A percentile compares a stretch with the other conserved stretches of the same genome.
These are phyloP conservation scores for Argentina anserina DNA, from an alignment of 306 rosid species.

Conservation along the genomic window DNA sequence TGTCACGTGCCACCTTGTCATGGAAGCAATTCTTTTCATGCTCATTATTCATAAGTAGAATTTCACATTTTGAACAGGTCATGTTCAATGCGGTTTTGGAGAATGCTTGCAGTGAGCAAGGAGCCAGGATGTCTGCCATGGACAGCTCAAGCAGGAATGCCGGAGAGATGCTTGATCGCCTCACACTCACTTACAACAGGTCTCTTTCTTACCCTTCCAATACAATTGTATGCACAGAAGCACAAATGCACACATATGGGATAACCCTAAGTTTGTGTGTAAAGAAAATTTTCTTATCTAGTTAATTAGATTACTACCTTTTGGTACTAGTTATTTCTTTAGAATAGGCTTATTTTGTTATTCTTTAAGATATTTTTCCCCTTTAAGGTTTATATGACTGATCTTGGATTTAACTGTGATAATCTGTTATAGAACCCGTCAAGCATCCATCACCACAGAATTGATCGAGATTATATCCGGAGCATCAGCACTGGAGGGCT, in stretches of 20 bases:
- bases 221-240: not conserved
- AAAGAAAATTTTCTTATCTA: not conserved
- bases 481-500: conserved; percentile 84
- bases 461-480: conserved; percentile 98
- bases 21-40: not conserved
- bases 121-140: conserved; percentile 99
- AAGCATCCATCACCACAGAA: conserved; percentile 97
- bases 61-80: conserved; percentile 43
- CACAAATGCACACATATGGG: not conserved
- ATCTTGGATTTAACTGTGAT: conserved; percentile 23
- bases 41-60: not conserved
- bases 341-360: not conserved
- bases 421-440: conserved; percentile 74
- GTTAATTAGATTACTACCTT: not conserved
- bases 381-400: conserved; percentile 11
- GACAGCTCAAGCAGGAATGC: conserved; percentile 99
- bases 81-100: conserved; percentile 89
- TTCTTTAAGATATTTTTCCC: not conserved
- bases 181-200: conserved; percentile 94
- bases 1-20: too few species aligned
- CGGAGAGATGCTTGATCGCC: conserved; percentile 98
- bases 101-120: conserved; percentile 99
- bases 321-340: not conserved
- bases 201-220: conserved; percentile 29
- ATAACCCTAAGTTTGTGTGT: not conserved